Base-by-base conservation (phyloP, 2,329 filamentous ascomycete species). In the Colletotrichum cereale region DNA sequence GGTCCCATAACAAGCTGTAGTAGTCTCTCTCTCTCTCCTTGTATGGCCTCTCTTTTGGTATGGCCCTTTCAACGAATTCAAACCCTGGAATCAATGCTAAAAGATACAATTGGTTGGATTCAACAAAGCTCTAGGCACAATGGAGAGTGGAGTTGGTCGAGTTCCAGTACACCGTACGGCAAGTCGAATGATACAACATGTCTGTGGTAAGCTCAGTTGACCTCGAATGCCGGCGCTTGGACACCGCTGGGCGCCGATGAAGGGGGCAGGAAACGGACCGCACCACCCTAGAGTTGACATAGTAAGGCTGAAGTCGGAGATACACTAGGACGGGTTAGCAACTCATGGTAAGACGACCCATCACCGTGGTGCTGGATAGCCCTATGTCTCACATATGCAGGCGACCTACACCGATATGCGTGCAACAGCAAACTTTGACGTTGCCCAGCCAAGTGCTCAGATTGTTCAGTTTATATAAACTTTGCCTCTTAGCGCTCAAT, bases 401-500 rank as follows among this genome's bases (percentile, higher is more conserved):
- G 18, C 18, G 29, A 29, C 18, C 29, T n/a, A n/a, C 4, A 21
- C 16, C 50, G 8, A 53, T 14, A 34, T 21, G 8, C 29, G 6
- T 24, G 34, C 34, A 16, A n/a, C 12, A 26, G 21, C 12, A n/a
- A n/a, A 14, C 31, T 38, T 38, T 26, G 12, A 12, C 40, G 36
- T 21, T 26, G 5, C 34, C n/a, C 34, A 12, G 6, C 34, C 53
- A 4, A 18, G 38, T 26, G 21, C 11, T 18, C n/a, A 26, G 24
- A n/a, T 26, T 57, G 5, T 24, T 57, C 53, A 6, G 8, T 18
- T 38, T 26, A 18, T 5, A 38, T n/a, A 24, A 8, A 18, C 8
- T 8, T 44, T 38, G 36, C n/a, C 7, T 21, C 3, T 24, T 52
- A 71, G 8, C 63, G 67, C 18, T 62, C 50, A 29, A 71, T 50